Base-by-base conservation (phyloP, 495 filamentous ascomycete genomes). In the Bombardia bombarda region DNA sequence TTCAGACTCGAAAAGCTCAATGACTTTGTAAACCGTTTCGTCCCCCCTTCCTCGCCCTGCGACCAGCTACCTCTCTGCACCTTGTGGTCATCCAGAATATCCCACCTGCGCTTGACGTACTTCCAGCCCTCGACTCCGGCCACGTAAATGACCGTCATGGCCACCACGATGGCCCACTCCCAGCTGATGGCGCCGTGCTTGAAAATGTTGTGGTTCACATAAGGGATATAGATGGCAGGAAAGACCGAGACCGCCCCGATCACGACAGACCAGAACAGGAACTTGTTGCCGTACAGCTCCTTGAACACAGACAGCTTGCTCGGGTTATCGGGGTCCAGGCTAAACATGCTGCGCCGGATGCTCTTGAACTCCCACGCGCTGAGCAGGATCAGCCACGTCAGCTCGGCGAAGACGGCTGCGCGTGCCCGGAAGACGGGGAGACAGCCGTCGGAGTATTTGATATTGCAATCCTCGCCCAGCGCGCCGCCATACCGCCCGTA, bases 291-390 rank as follows among this genome's bases (percentile, higher is more conserved):
- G 70, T 80, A 84, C 30, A 87, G 52, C 39, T 84, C 82, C 46
- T 72, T 61, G 63, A 82, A 79, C 42, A 83, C 65, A 0, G 76
- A 74, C 37, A 75, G 72, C 32, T 50, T 56, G 17, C 62, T 63
- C 9, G 51, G 50, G 22, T 68, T 58, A 42, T 76, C 70, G 14
- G 77, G 74, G 43, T 84, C 75, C 32, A 87, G 69, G 22, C 75
- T 75, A 66, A 88, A 86, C 53, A 88, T 62, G 32, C 75, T 79
- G 4, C 80, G 75, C 1, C 80, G 76, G 46, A 87, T 77, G 56
- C 77, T 70, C 59, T 84, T 85, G 52, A 86, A 79, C 61, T 88
- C 83, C 81, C 82, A 86, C 3, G 84, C 84, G 19, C 75, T 78
- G 50, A 87, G 70, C 6, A 87, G 74, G 17, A 85, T 74, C 32